Evolutionary conservation across 2,329 filamentous ascomycete species (phyloP).

Genomic region (Lasiodiplodia sp.): DNA sequence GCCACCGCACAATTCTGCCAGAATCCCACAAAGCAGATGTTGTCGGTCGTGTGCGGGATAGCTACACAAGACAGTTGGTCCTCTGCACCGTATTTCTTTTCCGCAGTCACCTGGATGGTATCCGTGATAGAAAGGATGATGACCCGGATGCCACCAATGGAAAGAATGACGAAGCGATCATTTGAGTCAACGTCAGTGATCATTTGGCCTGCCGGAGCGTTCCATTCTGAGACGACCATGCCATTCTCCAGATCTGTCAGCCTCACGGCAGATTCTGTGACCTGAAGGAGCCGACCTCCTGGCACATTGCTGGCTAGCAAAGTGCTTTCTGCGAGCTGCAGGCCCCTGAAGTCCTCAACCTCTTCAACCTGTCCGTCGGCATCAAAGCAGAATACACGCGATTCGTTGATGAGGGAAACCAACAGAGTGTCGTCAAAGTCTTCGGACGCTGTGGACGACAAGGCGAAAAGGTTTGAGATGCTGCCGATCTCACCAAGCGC

Average conservation of each 20-base stretch:
- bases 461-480: slow-evolving; percentile 75
- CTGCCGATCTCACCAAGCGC: slow-evolving; percentile 79
- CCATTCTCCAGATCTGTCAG: slow-evolving; percentile 67
- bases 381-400: slow-evolving; percentile 81
- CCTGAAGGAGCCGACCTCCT: slow-evolving; percentile 72
- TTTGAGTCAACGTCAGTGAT: slow-evolving; percentile 86
- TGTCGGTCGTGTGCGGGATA: slow-evolving; percentile 68
- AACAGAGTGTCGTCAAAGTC: slow-evolving; percentile 72
- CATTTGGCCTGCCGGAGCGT: slow-evolving; percentile 52
- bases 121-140: slow-evolving; percentile 70
- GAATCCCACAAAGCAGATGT: slow-evolving; percentile 82
- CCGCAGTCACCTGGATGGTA: slow-evolving; percentile 63
- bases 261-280: slow-evolving; percentile 70
- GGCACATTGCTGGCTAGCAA: slow-evolving; percentile 73
- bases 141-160: slow-evolving; percentile 76
- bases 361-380: slow-evolving; percentile 83
- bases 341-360: slow-evolving; percentile 74
- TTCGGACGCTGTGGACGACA: slow-evolving; percentile 61
- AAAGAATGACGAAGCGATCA: slow-evolving; percentile 72
- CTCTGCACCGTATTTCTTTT: slow-evolving; percentile 67
- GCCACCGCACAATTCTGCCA: slow-evolving; percentile 85
- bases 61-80: slow-evolving; percentile 89
- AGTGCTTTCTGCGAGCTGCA: slow-evolving; percentile 74
- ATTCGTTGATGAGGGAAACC: slow-evolving; percentile 83
- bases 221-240: slow-evolving; percentile 67